Conservation (phyloP, 805 yeast genomes). For the Pichia ethanolica region DNA sequence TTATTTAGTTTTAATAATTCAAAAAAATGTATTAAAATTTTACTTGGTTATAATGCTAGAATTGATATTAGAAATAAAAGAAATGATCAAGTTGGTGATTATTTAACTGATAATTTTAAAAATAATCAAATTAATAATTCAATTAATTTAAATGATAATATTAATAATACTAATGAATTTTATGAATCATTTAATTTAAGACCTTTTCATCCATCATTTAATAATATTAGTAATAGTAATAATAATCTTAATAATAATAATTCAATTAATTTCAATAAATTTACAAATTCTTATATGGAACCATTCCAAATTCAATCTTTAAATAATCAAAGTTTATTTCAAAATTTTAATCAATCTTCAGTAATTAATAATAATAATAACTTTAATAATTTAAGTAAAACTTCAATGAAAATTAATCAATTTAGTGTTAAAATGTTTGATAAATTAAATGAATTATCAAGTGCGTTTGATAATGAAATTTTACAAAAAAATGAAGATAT, state of each 20-base stretch:
- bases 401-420: constrained; percentile 47
- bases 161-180: background rate
- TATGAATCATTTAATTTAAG: constrained; percentile 22
- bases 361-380: background rate
- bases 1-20: constrained; percentile 40
- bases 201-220: constrained; percentile 17
- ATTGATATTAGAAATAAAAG: constrained; percentile 43
- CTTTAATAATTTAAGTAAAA: constrained; percentile 37
- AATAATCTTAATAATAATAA: background rate
- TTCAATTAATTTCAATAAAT: background rate
- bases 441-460: constrained; percentile 38
- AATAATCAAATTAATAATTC: constrained; percentile 6
- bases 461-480: constrained; percentile 49
- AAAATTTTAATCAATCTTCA: constrained; percentile 2
- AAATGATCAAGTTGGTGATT: constrained; percentile 36
- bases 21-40: constrained; percentile 36
- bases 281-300: constrained; percentile 7
- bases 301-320: constrained; percentile 7
- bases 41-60: constrained; percentile 44
- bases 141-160: constrained; percentile 1
- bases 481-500: constrained; percentile 32
- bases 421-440: constrained; percentile 43
- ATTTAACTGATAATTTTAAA: constrained; percentile 23
- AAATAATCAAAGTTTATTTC: background rate
- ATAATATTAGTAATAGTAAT: background rate